These are phyloP conservation scores for Phytophthora cajani DNA, from an alignment of 352 stramenopile genomes.

Conservation along the genomic window DNA sequence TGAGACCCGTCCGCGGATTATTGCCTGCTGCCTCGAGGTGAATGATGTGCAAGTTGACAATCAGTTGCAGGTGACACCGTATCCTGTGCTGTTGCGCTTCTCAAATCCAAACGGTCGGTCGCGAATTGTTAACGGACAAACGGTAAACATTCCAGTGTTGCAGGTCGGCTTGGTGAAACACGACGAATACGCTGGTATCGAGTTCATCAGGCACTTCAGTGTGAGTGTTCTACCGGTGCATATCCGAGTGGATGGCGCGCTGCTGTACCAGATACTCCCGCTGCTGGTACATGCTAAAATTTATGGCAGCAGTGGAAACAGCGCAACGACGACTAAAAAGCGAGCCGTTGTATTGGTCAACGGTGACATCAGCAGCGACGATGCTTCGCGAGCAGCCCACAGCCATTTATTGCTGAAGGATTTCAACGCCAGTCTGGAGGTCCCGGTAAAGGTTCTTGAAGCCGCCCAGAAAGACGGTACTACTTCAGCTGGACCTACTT, in stretches of 20 bases:
- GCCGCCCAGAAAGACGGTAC: slow-evolving; percentile 68
- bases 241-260: slow-evolving; percentile 80
- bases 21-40: slow-evolving; percentile 74
- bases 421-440: slow-evolving; percentile 76
- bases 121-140: slow-evolving; percentile 57
- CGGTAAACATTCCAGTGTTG: slow-evolving; percentile 68
- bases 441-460: slow-evolving; percentile 76
- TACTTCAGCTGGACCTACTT: slow-evolving; percentile 46
- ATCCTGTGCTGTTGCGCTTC: slow-evolving; percentile 86
- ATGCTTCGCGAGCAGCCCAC: slow-evolving; percentile 45
- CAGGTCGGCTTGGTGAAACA: slow-evolving; percentile 85
- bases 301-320: slow-evolving; percentile 34
- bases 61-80: slow-evolving; percentile 81
- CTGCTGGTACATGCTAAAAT: slow-evolving; percentile 66
- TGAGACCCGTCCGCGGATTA: slow-evolving; percentile 60
- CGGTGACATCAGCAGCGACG: slow-evolving; percentile 33
- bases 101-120: slow-evolving; percentile 65
- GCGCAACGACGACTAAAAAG: slow-evolving; percentile 24
- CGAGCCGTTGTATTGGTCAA: slow-evolving; percentile 34
- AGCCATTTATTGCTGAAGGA: slow-evolving; percentile 68
- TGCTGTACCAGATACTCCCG: slow-evolving; percentile 80
- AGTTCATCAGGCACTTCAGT: slow-evolving; percentile 89
- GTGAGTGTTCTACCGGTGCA: slow-evolving; percentile 73
- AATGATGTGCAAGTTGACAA: slow-evolving; percentile 90
- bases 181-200: slow-evolving; percentile 85